Evolutionary conservation across 768 basidiomycete genomes (phyloP).

Genomic region (Boletus rufocinnamomeus): DNA sequence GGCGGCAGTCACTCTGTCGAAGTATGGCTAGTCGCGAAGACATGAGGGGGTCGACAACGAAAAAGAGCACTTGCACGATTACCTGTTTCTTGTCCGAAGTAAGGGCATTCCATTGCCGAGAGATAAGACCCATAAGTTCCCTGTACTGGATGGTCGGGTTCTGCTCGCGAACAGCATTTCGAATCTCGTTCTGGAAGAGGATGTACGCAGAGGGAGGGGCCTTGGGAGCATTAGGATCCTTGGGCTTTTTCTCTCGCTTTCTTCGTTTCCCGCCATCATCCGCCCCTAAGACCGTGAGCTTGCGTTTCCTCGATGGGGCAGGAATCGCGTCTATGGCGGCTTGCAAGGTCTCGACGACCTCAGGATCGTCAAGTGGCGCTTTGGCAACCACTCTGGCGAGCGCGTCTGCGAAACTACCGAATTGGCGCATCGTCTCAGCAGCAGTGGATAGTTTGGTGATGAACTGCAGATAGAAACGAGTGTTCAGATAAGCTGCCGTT

Average conservation of each 20-base stretch:
- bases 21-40: slow-evolving; percentile 30
- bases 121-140: slow-evolving; percentile 72
- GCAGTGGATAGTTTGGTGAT: slow-evolving; percentile 53
- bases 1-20: slow-evolving; percentile 49
- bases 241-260: slow-evolving; percentile 56
- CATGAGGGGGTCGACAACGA: not conserved
- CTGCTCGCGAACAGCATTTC: slow-evolving; percentile 66
- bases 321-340: slow-evolving; percentile 35
- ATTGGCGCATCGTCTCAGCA: slow-evolving; percentile 64
- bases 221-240: slow-evolving; percentile 94
- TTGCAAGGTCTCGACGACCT: slow-evolving; percentile 32
- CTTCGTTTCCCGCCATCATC: slow-evolving; percentile 41
- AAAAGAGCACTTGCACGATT: slow-evolving; percentile 30
- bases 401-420: slow-evolving; percentile 59
- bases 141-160: slow-evolving; percentile 66
- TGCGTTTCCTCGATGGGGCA: slow-evolving; percentile 53
- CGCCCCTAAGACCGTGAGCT: slow-evolving; percentile 33
- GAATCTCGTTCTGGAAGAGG: slow-evolving; percentile 90
- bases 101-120: slow-evolving; percentile 74
- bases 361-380: slow-evolving; percentile 35
- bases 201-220: slow-evolving; percentile 92
- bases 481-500: slow-evolving; percentile 20
- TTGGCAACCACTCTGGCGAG: slow-evolving; percentile 54
- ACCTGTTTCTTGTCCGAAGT: slow-evolving; percentile 73
- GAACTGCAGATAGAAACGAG: slow-evolving; percentile 45